Percentiles rank a stretch among this genome's conserved stretches.
Evolutionary conservation across 2,329 filamentous ascomycete species (phyloP).

Genomic region (Penicillium sp.): DNA sequence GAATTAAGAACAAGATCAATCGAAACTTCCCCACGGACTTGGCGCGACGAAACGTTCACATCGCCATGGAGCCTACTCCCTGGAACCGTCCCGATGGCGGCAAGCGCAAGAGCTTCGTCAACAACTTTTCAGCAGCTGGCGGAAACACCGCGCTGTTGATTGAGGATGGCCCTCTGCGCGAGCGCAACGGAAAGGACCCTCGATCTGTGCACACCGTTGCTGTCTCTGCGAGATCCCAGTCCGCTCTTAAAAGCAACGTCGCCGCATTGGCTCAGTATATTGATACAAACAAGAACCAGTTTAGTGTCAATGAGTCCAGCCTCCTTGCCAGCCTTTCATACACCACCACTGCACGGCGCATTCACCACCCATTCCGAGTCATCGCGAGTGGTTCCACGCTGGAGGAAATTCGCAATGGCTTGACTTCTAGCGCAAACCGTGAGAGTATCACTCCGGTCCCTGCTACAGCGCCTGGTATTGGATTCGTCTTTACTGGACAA

Average conservation of each 20-base stretch:
- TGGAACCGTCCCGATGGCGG: slow-evolving; percentile 32
- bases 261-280: slow-evolving; percentile 53
- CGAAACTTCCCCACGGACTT: slow-evolving; percentile 44
- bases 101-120: slow-evolving; percentile 48
- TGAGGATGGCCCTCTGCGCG: slow-evolving; percentile 49
- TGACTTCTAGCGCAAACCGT: slow-evolving; percentile 18
- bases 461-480: slow-evolving; percentile 18
- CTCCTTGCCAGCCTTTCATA: slow-evolving; percentile 59
- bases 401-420: slow-evolving; percentile 12
- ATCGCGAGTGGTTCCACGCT: slow-evolving; percentile 23
- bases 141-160: slow-evolving; percentile 65
- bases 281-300: slow-evolving; percentile 44
- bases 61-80: slow-evolving; percentile 44
- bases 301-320: slow-evolving; percentile 30
- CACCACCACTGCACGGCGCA: slow-evolving; percentile 58
- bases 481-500: slow-evolving; percentile 37
- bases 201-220: slow-evolving; percentile 56
- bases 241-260: slow-evolving; percentile 51
- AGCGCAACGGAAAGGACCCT: slow-evolving; percentile 41
- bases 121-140: slow-evolving; percentile 67
- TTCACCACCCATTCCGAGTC: slow-evolving; percentile 38
- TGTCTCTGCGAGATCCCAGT: slow-evolving; percentile 52
- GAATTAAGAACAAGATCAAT: slow-evolving; percentile 44
- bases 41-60: slow-evolving; percentile 39
- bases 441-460: slow-evolving; percentile 19